A percentile compares a stretch with the other conserved stretches of the same genome.
These are phyloP conservation scores for Carnegiea gigantea DNA, from an alignment of 179 eudicot species.

Conservation along the genomic window DNA sequence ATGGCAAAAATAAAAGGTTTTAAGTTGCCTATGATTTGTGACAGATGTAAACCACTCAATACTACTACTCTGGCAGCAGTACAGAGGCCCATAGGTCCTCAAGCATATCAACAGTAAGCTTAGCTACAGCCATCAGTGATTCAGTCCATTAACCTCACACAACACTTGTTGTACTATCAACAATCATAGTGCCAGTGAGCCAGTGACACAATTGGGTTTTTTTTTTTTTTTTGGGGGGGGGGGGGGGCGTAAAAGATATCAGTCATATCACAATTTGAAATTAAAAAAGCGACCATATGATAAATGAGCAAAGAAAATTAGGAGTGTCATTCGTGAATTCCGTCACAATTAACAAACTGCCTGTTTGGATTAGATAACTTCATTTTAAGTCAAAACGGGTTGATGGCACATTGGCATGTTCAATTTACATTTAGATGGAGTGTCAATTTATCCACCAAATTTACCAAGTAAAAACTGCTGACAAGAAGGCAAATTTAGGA, in stretches of 20 bases:
- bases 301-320: no score
- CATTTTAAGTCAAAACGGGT: no score
- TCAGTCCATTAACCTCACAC: conserved; percentile 11
- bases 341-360: no score
- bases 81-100: not conserved
- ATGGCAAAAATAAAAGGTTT: conserved; percentile 23
- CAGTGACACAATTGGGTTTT: conserved; percentile 9
- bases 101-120: conserved; percentile 3
- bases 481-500: no score
- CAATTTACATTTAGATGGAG: not conserved
- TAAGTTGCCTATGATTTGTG: conserved; percentile 16
- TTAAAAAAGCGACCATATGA: no score
- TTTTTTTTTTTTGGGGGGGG: no score
- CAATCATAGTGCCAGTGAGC: conserved; percentile 14
- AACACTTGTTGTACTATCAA: conserved; percentile 11
- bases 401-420: no score
- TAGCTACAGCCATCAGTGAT: not conserved
- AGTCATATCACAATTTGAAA: not conserved
- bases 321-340: no score
- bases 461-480: no score
- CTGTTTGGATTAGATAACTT: no score
- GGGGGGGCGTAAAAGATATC: no score
- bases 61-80: not conserved
- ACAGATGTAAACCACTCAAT: conserved; percentile 29
- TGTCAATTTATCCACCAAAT: not conserved